These are phyloP conservation scores for Phytophthora parvispora DNA, from an alignment of 352 stramenopile genomes.

Conservation along the genomic window DNA sequence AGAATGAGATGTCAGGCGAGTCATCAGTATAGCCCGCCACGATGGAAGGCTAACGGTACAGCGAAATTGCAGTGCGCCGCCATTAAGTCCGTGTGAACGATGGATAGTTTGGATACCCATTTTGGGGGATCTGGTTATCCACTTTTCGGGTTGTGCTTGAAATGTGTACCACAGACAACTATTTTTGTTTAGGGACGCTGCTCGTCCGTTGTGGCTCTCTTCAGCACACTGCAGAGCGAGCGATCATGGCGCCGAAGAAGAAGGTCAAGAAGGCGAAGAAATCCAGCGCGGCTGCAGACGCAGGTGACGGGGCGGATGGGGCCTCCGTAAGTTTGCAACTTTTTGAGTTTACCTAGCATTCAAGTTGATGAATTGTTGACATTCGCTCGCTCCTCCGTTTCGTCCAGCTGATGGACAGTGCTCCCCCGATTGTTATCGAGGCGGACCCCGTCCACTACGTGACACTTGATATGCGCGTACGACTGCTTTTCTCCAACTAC, in stretches of 20 bases:
- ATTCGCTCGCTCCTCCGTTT: neutral
- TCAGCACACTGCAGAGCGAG: neutral
- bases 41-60: no score
- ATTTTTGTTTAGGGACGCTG: conserved; percentile 2
- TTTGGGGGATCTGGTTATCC: no score
- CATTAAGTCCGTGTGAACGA: no score
- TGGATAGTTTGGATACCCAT: no score
- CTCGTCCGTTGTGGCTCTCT: conserved; percentile 4
- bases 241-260: conserved; percentile 55
- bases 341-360: neutral
- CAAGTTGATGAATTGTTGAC: neutral
- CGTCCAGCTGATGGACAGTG: conserved; percentile 39
- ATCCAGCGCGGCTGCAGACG: conserved; percentile 17
- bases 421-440: conserved; percentile 47
- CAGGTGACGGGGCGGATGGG: conserved; percentile 17
- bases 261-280: conserved; percentile 49
- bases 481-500: neutral
- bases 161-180: no score
- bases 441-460: conserved; percentile 55
- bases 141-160: no score
- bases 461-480: conserved; percentile 67
- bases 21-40: no score
- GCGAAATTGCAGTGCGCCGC: no score
- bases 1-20: no score
- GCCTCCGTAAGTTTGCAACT: conserved; percentile 13